Conservation (phyloP, 2,329 filamentous ascomycete genomes). For the Alternaria conjuncta region DNA sequence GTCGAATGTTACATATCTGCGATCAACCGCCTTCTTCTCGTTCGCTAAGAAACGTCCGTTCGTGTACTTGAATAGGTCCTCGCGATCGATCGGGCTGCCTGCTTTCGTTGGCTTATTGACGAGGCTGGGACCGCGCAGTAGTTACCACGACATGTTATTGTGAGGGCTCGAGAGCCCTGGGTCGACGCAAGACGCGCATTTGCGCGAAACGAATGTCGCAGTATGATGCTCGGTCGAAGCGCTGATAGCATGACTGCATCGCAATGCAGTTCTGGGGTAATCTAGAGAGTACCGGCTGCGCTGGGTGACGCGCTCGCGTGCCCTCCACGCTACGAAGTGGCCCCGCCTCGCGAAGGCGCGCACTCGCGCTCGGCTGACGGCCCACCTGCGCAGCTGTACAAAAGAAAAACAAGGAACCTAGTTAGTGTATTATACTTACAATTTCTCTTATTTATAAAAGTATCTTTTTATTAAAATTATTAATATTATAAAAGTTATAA, state of each 20-base stretch:
- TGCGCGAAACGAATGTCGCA: rapidly evolving
- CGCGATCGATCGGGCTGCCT: constrained; percentile 18
- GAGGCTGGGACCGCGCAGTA: not conserved
- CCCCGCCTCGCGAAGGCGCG: not conserved
- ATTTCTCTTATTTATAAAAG: too few species aligned
- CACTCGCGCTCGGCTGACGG: not conserved
- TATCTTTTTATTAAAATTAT: too few species aligned
- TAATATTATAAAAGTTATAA: too few species aligned
- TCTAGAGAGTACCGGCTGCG: not conserved
- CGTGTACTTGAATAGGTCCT: constrained; percentile 35
- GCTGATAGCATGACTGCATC: not conserved
- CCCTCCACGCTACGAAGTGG: not conserved
- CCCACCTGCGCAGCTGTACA: not conserved
- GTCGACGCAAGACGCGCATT: not conserved
- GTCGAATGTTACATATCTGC: constrained; percentile 38
- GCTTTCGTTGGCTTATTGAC: not conserved
- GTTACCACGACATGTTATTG: constrained; percentile 3
- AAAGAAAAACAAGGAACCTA: not conserved
- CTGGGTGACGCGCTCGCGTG: not conserved
- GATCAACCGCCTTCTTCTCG: constrained; percentile 27
- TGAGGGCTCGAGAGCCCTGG: not conserved
- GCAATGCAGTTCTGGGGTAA: rapidly evolving
- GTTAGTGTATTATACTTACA: too few species aligned
- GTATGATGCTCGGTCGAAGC: not conserved
- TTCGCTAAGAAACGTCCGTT: constrained; percentile 40